These are phyloP conservation scores for Kuraishia piskuri DNA, from an alignment of 805 yeast genomes.

Conservation along the genomic window DNA sequence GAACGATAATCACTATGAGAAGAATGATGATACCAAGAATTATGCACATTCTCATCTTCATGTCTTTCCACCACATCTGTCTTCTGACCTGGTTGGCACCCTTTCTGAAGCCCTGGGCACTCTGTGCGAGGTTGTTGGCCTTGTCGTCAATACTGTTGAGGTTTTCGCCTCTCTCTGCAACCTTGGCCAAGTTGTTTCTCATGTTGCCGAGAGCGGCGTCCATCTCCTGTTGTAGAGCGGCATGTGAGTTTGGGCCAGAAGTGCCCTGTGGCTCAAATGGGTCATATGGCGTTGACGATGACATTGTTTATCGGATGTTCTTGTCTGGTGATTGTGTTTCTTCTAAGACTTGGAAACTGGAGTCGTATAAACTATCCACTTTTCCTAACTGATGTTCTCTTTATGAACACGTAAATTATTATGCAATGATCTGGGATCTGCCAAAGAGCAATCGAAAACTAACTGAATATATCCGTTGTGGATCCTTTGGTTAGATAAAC, in stretches of 20 bases:
- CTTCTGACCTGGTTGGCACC: conserved; percentile 97
- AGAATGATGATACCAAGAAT: conserved; percentile 70
- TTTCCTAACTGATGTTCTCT: neutral
- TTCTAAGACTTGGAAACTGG: neutral
- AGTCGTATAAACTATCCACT: neutral
- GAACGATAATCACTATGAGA: conserved; percentile 82
- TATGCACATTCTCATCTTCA: conserved; percentile 93
- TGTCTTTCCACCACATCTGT: conserved; percentile 98
- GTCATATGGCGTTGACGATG: conserved; percentile 77
- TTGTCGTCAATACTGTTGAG: conserved; percentile 87
- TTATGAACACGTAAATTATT: neutral
- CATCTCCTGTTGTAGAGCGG: conserved; percentile 40
- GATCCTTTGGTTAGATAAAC: neutral
- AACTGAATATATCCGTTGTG: neutral
- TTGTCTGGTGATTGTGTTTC: neutral
- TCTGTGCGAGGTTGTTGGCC: conserved; percentile 84
- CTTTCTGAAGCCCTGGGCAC: conserved; percentile 91
- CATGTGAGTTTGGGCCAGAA: too few relatives aligned
- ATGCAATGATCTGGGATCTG: neutral
- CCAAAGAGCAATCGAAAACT: neutral
- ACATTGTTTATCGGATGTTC: conserved; percentile 31
- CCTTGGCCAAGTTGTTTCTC: conserved; percentile 95
- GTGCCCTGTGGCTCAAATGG: conserved; percentile 55
- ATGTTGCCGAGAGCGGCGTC: conserved; percentile 95
- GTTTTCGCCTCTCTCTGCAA: conserved; percentile 91